Conservation (phyloP, 140 eudicot genomes). For the Anethum foeniculum region DNA sequence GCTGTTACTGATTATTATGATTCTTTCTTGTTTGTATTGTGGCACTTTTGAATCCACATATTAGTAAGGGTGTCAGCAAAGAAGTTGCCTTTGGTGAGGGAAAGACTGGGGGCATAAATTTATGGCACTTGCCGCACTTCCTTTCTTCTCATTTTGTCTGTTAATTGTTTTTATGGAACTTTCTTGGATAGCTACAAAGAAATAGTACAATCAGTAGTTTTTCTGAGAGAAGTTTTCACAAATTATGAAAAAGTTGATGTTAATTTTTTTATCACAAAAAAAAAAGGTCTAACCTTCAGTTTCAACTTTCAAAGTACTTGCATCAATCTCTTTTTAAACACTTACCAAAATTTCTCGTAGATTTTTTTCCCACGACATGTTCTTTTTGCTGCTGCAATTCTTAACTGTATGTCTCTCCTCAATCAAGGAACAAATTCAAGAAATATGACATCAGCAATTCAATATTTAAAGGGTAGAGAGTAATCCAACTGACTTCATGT, state of each 20-base stretch:
- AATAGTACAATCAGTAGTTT: not conserved
- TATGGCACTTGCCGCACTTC: not conserved
- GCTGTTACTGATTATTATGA: not conserved
- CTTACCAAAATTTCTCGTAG: not conserved
- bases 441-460: not conserved
- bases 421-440: not conserved
- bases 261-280: not conserved
- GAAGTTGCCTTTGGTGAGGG: not conserved
- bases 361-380: not conserved
- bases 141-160: not conserved
- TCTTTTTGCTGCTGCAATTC: not conserved
- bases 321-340: not conserved
- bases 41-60: not conserved
- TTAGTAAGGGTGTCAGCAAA: not conserved
- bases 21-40: not conserved
- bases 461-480: not conserved
- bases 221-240: not conserved
- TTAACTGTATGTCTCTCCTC: not conserved
- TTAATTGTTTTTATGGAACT: not conserved
- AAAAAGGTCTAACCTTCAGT: not conserved
- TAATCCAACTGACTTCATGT: constrained; percentile 8
- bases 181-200: not conserved
- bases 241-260: not conserved
- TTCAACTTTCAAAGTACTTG: not conserved
- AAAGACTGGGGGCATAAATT: not conserved